These are phyloP conservation scores for Nemania sp. DNA, from an alignment of 2,329 filamentous ascomycete species.

Conservation along the genomic window DNA sequence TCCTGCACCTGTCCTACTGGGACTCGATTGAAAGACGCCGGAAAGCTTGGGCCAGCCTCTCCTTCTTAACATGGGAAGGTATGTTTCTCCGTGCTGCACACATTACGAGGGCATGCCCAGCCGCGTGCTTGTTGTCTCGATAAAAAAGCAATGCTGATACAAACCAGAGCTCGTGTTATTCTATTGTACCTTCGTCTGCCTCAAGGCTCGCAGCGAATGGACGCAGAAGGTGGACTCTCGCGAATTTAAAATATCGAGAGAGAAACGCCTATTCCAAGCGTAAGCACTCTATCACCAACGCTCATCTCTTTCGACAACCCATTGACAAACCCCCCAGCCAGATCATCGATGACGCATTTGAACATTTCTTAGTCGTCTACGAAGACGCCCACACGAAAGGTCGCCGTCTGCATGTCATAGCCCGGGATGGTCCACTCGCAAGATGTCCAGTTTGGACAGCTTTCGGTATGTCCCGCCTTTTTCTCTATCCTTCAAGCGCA, in stretches of 20 bases:
- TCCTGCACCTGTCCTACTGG: constrained; percentile 58
- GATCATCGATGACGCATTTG: constrained; percentile 60
- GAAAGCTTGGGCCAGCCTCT: constrained; percentile 60
- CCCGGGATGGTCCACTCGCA: constrained; percentile 58
- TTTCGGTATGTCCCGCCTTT: constrained; percentile 52
- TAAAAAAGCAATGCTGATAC: constrained; percentile 22
- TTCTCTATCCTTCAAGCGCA: neutral
- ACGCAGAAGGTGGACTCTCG: constrained; percentile 50
- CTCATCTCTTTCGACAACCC: neutral
- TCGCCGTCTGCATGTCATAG: constrained; percentile 59
- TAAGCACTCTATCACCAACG: constrained; percentile 41
- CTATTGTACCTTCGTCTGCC: constrained; percentile 60
- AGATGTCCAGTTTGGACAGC: constrained; percentile 67
- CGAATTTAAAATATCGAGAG: constrained; percentile 54
- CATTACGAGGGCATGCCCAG: neutral
- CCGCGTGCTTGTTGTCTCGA: neutral
- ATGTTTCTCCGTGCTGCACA: constrained; percentile 27
- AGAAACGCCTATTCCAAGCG: constrained; percentile 61
- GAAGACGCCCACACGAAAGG: constrained; percentile 54
- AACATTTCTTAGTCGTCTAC: constrained; percentile 59
- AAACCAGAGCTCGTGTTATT: constrained; percentile 61
- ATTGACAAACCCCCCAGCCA: constrained; percentile 44
- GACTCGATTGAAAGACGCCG: constrained; percentile 47
- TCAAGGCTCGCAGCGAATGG: constrained; percentile 56
- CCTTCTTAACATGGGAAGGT: constrained; percentile 67